Conservation (phyloP, 1,284 basidiomycete genomes). For the Ustilago tritici region DNA sequence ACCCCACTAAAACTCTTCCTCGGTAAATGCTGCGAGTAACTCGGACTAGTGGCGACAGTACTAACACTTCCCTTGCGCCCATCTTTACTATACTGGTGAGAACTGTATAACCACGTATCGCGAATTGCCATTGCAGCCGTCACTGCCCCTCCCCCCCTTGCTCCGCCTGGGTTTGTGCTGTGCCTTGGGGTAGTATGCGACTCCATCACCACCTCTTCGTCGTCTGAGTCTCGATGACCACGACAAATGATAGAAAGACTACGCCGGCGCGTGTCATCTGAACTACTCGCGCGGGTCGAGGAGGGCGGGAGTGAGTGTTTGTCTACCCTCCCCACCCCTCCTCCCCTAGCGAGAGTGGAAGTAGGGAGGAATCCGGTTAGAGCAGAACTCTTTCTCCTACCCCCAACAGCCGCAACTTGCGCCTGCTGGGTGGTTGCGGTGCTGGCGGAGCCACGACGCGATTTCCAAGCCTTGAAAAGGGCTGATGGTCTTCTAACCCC, state of each 20-base stretch:
- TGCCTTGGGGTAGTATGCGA: not conserved
- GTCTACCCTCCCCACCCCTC: conserved; percentile 2
- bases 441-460: conserved; percentile 3
- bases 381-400: conserved; percentile 20
- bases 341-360: not conserved
- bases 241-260: conserved; percentile 37
- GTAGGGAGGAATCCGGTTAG: conserved; percentile 9
- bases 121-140: conserved; percentile 45
- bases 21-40: not conserved
- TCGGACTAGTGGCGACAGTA: conserved; percentile 15
- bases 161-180: not conserved
- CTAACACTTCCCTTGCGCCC: conserved; percentile 28
- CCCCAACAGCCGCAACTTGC: not conserved
- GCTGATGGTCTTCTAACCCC: conserved; percentile 16
- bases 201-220: not conserved
- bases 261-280: conserved; percentile 4
- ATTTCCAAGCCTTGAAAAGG: conserved; percentile 28
- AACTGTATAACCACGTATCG: conserved; percentile 32
- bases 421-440: not conserved
- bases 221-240: conserved; percentile 21
- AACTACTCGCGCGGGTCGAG: not conserved
- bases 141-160: not conserved
- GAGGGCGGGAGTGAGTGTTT: conserved; percentile 8
- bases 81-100: conserved; percentile 25
- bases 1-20: conserved; percentile 15